phyloP scores from a whole-genome alignment of 164 flowering plant genomes.

The Taxillus chinensis region DNA sequence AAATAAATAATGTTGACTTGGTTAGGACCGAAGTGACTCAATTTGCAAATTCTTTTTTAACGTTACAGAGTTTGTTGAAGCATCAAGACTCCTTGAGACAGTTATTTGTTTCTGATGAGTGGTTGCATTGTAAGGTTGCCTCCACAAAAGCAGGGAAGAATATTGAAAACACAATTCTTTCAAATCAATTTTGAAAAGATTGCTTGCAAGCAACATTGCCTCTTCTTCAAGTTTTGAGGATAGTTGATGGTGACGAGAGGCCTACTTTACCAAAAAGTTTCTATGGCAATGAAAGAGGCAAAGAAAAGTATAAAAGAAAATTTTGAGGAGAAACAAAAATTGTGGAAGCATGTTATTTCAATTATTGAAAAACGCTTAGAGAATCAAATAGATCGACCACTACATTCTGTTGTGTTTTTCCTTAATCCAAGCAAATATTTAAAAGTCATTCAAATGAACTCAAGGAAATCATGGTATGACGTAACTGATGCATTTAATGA shows the following conservation, averaged over 20 bases:
- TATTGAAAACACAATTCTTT: background rate
- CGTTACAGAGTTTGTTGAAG: background rate
- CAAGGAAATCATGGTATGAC: background rate
- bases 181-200: background rate
- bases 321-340: background rate
- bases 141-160: background rate
- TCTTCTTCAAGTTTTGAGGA: background rate
- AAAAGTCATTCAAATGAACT: background rate
- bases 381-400: background rate
- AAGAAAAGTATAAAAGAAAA: background rate
- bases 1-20: background rate
- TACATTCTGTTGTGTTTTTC: background rate
- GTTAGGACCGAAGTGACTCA: background rate
- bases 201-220: background rate
- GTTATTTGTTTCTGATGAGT: background rate
- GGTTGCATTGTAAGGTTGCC: background rate
- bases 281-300: slow-evolving; percentile 3
- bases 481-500: background rate
- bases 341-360: background rate
- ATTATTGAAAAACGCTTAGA: background rate
- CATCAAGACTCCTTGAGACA: background rate
- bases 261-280: too few species aligned
- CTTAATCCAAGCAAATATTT: background rate
- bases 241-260: background rate
- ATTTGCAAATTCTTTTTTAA: background rate